Evolutionary conservation across 2,329 filamentous ascomycete species (phyloP).

Genomic region (Diplodia intermedia): DNA sequence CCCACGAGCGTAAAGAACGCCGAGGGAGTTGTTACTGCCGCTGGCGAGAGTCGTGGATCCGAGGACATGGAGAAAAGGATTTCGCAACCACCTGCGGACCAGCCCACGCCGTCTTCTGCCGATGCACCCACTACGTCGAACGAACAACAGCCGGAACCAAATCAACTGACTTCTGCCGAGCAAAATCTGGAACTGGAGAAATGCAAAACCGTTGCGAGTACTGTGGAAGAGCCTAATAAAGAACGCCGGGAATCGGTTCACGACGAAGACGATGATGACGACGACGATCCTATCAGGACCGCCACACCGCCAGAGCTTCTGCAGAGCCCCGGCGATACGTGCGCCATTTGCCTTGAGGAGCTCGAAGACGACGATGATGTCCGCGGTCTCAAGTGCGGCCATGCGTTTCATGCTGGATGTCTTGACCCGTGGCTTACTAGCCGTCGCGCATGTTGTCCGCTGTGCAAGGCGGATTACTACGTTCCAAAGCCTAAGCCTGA

Average conservation of each 20-base stretch:
- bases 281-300: constrained; percentile 80
- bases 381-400: constrained; percentile 91
- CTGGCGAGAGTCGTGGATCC: constrained; percentile 44
- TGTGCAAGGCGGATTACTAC: constrained; percentile 98
- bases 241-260: constrained; percentile 37
- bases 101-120: constrained; percentile 13
- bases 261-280: constrained; percentile 69
- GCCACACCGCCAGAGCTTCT: constrained; percentile 83
- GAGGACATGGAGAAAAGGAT: constrained; percentile 22
- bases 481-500: constrained; percentile 85
- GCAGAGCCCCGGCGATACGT: constrained; percentile 84
- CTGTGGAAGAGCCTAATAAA: constrained; percentile 37
- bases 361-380: constrained; percentile 96
- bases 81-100: constrained; percentile 25
- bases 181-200: constrained; percentile 42
- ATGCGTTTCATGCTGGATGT: constrained; percentile 95
- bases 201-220: constrained; percentile 43
- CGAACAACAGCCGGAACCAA: constrained; percentile 43
- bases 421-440: constrained; percentile 97
- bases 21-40: constrained; percentile 52
- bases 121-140: constrained; percentile 28
- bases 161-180: constrained; percentile 34
- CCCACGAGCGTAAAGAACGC: constrained; percentile 75
- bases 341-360: constrained; percentile 93
- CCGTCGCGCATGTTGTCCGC: constrained; percentile 90